Conservation (phyloP, 345 rosid species). For the Citrus australasica region DNA sequence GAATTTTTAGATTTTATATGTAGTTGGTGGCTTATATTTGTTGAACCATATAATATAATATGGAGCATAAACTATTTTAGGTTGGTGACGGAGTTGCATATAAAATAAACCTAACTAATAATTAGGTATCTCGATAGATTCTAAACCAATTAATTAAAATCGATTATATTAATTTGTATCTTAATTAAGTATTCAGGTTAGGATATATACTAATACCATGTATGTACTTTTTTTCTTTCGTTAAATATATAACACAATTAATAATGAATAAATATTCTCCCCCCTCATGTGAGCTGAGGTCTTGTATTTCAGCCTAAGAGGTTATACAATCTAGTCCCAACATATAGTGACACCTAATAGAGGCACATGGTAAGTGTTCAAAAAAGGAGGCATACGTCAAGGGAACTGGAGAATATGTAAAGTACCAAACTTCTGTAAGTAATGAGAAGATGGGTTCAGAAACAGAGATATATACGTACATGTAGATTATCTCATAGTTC, state of each 20-base stretch:
- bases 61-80: conserved; percentile 1
- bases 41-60: conserved; percentile 4
- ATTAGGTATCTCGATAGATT: background rate
- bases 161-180: background rate
- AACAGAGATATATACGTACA: background rate
- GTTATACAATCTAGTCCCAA: too few relatives aligned
- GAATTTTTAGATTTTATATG: background rate
- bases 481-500: background rate
- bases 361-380: too few relatives aligned
- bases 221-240: too few relatives aligned
- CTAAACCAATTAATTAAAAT: background rate
- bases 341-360: too few relatives aligned
- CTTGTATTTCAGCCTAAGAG: too few relatives aligned
- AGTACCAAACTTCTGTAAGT: background rate
- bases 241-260: too few relatives aligned
- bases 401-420: background rate
- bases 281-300: too few relatives aligned
- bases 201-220: too few relatives aligned
- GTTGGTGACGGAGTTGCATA: conserved; percentile 1
- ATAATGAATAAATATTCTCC: too few relatives aligned
- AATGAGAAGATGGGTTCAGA: background rate
- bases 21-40: conserved; percentile 5
- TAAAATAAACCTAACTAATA: background rate
- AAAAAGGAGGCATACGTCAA: too few relatives aligned
- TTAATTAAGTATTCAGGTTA: background rate